Base-by-base conservation (phyloP, 169 alveolate genomes). In the Cryptosporidium meleagridis region DNA sequence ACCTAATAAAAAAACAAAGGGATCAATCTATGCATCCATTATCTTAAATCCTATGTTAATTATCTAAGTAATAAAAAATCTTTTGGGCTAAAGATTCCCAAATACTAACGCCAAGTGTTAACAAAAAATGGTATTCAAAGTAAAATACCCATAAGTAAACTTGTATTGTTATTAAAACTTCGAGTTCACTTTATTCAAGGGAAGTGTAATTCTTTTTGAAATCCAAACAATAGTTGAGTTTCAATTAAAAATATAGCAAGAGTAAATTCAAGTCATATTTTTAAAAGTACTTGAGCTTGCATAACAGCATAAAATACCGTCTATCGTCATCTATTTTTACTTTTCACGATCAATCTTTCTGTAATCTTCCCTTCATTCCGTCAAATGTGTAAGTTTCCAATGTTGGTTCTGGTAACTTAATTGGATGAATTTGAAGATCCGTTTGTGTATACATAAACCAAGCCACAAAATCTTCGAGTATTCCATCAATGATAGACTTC, bases 391-490 rank as follows among this genome's bases (percentile, higher is more conserved):
- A 80, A 41, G 89, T 80, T 61, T 61, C 75, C 48, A 41, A 41
- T 45, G 39, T 33, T 12, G 75, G 68, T 62, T 80, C 48, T 29
- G 89, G 89, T 61, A 80, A 53, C 75, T 41, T 61, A 16, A 48
- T 62, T 18, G 89, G 89, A 44, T 80, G 75, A 41, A 80, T 35
- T 23, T 80, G 59, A 41, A 29, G 23, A 62, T 80, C 89, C 14
- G 89, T 80, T 62, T 80, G 89, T 29, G 89, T 80, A 80, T 59
- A 41, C n/a, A 80, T 44, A 41, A 80, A 80, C 89, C 89, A 80
- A 59, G 89, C 65, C 45, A 48, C 65, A 62, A 80, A 80, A 6
- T 80, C 80, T 21, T 62, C 51, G 62, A 62, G 59, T 29, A 62
- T 31, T 12, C 75, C 89, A 62, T 21, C 48, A 37, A 59, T 0